A percentile compares a stretch with the other conserved stretches of the same genome.
phyloP scores from a whole-genome alignment of 768 basidiomycete species.

The Chiua virens region DNA sequence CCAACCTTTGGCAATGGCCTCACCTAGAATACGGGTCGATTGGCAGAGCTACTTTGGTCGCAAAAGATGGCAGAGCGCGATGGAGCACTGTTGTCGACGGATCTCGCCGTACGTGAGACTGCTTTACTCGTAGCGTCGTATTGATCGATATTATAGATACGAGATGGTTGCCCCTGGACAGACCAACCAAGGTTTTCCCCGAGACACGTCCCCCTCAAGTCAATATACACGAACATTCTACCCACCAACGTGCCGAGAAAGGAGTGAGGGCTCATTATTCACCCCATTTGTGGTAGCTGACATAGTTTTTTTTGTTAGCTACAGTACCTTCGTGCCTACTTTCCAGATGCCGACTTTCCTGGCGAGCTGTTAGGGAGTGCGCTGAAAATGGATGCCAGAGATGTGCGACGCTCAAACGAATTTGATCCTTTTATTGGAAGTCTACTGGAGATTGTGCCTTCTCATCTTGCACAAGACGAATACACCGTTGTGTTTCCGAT shows the following conservation, averaged over 20 bases:
- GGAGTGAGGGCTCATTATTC: conserved; percentile 45
- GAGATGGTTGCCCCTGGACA: conserved; percentile 33
- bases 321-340: conserved; percentile 66
- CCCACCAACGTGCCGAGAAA: conserved; percentile 60
- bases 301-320: conserved; percentile 44
- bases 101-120: conserved; percentile 20
- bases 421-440: conserved; percentile 65
- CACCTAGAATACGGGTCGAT: conserved; percentile 56
- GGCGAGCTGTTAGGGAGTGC: conserved; percentile 63
- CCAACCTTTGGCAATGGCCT: conserved; percentile 45
- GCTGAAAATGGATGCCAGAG: conserved; percentile 45
- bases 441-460: conserved; percentile 44
- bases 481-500: conserved; percentile 56
- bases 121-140: background rate
- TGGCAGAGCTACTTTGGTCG: conserved; percentile 54
- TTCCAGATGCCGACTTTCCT: conserved; percentile 75
- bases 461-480: conserved; percentile 23
- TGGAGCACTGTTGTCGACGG: conserved; percentile 50
- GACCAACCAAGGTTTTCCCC: conserved; percentile 53
- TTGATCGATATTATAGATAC: conserved; percentile 25
- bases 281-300: background rate
- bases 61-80: conserved; percentile 42
- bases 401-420: conserved; percentile 31
- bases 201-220: conserved; percentile 45
- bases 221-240: conserved; percentile 30